Conservation (phyloP, 208 protist species). For the Leishmania braziliensis region DNA sequence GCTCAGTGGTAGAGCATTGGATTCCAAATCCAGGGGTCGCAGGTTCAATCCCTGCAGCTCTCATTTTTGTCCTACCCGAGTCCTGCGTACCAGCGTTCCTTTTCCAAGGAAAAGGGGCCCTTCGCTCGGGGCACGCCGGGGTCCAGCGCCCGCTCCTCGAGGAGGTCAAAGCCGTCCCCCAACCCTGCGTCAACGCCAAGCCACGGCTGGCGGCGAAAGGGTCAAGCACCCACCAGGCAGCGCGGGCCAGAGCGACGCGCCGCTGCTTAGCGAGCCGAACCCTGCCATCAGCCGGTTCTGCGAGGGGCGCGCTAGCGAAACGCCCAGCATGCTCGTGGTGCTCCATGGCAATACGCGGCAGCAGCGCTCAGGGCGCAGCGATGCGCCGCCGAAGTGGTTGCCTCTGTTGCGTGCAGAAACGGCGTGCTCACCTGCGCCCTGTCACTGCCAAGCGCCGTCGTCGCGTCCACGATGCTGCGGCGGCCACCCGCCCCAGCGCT, state of each 20-base stretch:
- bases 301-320: slow-evolving; percentile 21
- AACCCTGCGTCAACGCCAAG: not conserved
- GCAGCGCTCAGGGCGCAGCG: slow-evolving; percentile 2
- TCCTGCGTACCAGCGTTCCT: too few species aligned
- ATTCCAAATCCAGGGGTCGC: slow-evolving; percentile 12
- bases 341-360: slow-evolving; percentile 1
- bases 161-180: too few species aligned
- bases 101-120: not conserved
- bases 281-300: slow-evolving; percentile 23
- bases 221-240: too few species aligned
- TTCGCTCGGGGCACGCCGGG: not conserved
- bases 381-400: slow-evolving; percentile 18
- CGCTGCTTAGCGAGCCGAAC: not conserved
- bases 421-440: slow-evolving; percentile 41
- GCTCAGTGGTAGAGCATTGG: slow-evolving; percentile 13
- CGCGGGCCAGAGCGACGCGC: not conserved
- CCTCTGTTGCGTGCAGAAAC: slow-evolving; percentile 36
- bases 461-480: slow-evolving; percentile 45
- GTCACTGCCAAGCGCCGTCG: slow-evolving; percentile 35
- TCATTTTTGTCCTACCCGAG: not conserved
- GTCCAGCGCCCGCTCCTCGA: not conserved
- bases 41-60: slow-evolving; percentile 10
- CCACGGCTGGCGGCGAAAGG: not conserved
- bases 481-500: slow-evolving; percentile 40
- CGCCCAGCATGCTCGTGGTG: slow-evolving; percentile 25